A percentile compares a stretch with the other conserved stretches of the same genome.
phyloP scores from a whole-genome alignment of 805 yeast species.

The Starmera quercuum region DNA sequence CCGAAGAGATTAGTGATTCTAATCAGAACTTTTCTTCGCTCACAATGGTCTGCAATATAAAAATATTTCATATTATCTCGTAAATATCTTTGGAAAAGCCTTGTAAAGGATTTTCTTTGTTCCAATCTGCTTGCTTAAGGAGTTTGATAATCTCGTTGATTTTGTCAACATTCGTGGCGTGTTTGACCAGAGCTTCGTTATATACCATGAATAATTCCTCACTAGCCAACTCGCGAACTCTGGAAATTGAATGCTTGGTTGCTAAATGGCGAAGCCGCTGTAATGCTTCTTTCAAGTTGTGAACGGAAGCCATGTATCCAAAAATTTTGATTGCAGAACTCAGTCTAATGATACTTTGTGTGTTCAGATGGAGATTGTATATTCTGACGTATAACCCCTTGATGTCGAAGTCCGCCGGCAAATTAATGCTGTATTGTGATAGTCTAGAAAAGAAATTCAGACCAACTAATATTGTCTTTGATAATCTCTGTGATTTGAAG shows the following conservation, averaged over 20 bases:
- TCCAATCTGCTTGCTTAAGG: too few species aligned
- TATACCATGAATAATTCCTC: constrained; percentile 34
- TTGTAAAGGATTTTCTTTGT: too few species aligned
- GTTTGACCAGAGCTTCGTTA: too few species aligned
- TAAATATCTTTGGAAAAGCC: too few species aligned
- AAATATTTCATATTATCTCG: too few species aligned
- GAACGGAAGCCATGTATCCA: constrained; percentile 28
- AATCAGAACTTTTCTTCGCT: too few species aligned
- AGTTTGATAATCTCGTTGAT: too few species aligned
- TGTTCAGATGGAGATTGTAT: constrained; percentile 50
- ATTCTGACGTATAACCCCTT: constrained; percentile 36
- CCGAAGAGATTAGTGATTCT: too few species aligned
- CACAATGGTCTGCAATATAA: too few species aligned
- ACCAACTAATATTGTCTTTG: constrained; percentile 15
- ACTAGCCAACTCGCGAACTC: constrained; percentile 29
- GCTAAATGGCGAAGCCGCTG: constrained; percentile 21
- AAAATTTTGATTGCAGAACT: constrained; percentile 35
- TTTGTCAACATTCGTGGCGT: too few species aligned
- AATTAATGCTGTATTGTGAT: constrained; percentile 11
- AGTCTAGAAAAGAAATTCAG: constrained; percentile 17
- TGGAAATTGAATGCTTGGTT: constrained; percentile 23
- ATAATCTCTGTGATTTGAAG: constrained; percentile 8
- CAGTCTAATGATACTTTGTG: constrained; percentile 31
- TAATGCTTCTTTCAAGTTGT: constrained; percentile 3
- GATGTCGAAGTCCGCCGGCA: constrained; percentile 16